Evolutionary conservation across 176 grass and related monocot species (phyloP), one percentile per base, ranked within the genome.

Genomic region (Puccinellia tenuiflora): DNA sequence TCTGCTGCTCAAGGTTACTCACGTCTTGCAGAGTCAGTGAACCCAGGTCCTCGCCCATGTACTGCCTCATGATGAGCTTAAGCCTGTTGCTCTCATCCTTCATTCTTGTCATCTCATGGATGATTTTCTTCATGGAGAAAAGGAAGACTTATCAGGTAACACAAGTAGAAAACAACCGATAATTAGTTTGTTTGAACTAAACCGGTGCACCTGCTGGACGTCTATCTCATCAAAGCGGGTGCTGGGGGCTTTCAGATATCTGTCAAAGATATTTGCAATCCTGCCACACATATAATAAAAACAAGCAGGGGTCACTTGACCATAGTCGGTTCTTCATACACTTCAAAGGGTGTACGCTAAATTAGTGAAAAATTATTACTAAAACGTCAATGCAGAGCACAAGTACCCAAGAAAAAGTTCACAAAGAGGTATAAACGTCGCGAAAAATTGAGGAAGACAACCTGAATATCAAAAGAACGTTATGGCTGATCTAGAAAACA

Each of bases 151-250:
- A 11, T 80, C 43, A 78, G 38, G 24, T 38, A 24, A 54, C 20
- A 38, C 51, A 18, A 40, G 2, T 42, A 13, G 21, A 34, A 70
- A 48, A 48, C 0, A 16, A 5, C 1, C 14, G 5, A 1, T 7
- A 24, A 14, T 42, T 80, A 30, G 40, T 91, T 83, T 70, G 9
- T 91, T 85, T 79, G 6, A 33, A 45, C 55, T 65, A 54, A 79
- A 79, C n/a, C 15, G 0, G 1, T 24, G n/a, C 85, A 93, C 90
- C 88, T 93, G 91, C 24, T 91, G 91, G 37, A 56, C 70, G 38
- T 93, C 84, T 68, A 90, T 87, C 74, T 85, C 91, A 82, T 97
- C 91, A 22, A 91, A 93, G 15, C 83, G 88, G 79, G 93, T 92
- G 78, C 72, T 89, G 6, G 94, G 92, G 56, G 80, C 46, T 85